A percentile compares a stretch with the other conserved stretches of the same genome.
Conservation (phyloP, 148 eudicot genomes). For the Silene uniflora region DNA sequence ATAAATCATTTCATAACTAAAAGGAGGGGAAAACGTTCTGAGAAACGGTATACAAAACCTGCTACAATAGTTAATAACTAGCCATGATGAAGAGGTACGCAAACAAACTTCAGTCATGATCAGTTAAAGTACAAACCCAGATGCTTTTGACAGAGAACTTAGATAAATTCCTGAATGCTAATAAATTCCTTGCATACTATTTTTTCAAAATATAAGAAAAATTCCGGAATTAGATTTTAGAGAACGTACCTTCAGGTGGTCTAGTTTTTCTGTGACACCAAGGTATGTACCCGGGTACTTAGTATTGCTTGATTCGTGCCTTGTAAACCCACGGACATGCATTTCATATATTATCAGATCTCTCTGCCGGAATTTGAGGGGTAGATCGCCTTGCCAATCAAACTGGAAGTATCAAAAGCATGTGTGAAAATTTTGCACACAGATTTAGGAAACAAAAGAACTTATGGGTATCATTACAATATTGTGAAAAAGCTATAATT, state of each 20-base stretch:
- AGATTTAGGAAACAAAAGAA: not conserved
- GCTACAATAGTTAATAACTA: constrained; percentile 2
- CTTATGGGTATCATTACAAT: not conserved
- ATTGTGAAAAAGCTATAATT: not conserved
- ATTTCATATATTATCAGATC: constrained; percentile 89
- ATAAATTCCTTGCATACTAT: not conserved
- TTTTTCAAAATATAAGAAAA: not conserved
- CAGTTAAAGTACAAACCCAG: not conserved
- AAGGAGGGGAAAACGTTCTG: no score
- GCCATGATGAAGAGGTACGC: not conserved
- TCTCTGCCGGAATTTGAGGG: constrained; percentile 61
- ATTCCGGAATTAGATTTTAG: not conserved
- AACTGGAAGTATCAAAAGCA: constrained; percentile 46
- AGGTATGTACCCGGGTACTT: constrained; percentile 76
- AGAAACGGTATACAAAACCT: not conserved
- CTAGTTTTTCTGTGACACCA: constrained; percentile 86
- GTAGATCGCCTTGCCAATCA: constrained; percentile 99
- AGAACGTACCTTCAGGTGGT: constrained; percentile 75
- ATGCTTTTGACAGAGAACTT: not conserved
- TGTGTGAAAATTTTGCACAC: not conserved
- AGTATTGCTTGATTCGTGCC: constrained; percentile 68
- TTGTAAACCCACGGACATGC: constrained; percentile 98
- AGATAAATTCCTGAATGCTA: not conserved
- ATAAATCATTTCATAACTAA: not conserved
- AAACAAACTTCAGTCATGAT: not conserved